Base-by-base conservation (phyloP, 1,284 basidiomycete species). In the Athelia psychrophila region DNA sequence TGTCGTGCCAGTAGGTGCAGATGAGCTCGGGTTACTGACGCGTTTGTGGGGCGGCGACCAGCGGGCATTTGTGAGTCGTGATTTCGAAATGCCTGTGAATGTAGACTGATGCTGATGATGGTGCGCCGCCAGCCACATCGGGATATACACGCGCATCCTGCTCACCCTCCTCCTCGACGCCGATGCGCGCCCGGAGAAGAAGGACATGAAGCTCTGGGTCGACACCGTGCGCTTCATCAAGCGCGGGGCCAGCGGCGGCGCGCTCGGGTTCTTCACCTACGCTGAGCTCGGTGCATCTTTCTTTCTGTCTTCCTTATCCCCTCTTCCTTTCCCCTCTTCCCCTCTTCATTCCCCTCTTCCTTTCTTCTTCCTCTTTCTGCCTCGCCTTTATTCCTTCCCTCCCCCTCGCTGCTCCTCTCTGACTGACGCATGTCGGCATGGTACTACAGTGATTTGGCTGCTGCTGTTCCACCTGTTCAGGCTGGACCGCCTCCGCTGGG, bases 181-280 rank as follows among this genome's bases (percentile, higher is more conserved):
- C 24, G 59, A 64, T 24, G 76, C 79, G 0, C 73, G 82, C 1
- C 83, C 84, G 2, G 58, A 61, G 13, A 70, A 77, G 2, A 73
- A 76, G 40, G 78, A 83, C 56, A 84, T 83, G 81, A 81, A 82
- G 58, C 71, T 83, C 9, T 86, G 83, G 83, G 83, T 86, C 35
- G 81, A 85, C 61, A 67, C 75, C 35, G 68, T 84, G 36, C 72
- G 77, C n/a, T 83, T 77, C 65, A 60, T 84, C 62, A 86, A 86
- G 65, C 70, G 73, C 12, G 75, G 75, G 33, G 79, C 80, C 1
- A 71, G 71, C 0, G 80, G 79, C 8, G 80, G 81, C 20, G 76
- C 77, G 6, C 69, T 85, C 6, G 76, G 77, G 19, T 84, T 84
- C 69, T 84, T 86, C 71, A 84, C 82, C 3, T 85, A 85, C 63